Evolutionary conservation across 2,329 filamentous ascomycete genomes (phyloP), one percentile per base, ranked within the genome.

Genomic region (Bipolaris sorokiniana): DNA sequence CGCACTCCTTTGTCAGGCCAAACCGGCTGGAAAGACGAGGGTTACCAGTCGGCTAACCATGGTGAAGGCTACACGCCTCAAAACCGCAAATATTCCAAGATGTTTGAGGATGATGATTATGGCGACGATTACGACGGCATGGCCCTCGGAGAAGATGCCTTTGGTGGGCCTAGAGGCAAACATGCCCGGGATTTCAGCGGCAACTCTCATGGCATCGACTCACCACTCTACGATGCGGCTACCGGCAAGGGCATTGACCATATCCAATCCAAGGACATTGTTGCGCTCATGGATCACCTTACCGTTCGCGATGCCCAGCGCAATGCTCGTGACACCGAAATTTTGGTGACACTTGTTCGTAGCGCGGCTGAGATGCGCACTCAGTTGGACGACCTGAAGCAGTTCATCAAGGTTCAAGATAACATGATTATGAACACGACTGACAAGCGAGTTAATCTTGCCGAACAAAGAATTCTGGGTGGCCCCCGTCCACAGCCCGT

Each of bases 281-380:
- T 99, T 62, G 92, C 94, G 22, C 81, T 99, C 59, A 99, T 99
- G 95, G 94, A 99, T 73, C 95, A 99, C 77, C 88, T 99, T 61
- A 98, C 96, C 74, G 95, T 98, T 62, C 90, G 95, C 34, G 95
- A 99, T 79, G 95, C 94, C 38, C 94, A 98, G 78, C 89, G 95
- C 58, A 98, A 95, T 77, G 95, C 95, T 44, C 87, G 95, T 42
- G 95, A 99, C 70, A 98, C 95, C 0, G 95, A 99, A 77, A 97
- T 99, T 53, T 82, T 99, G 16, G 91, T 97, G 45, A 94, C 95
- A 0, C 86, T 99, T 31, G 95, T 99, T 59, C 89, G 94, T 58
- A 93, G 92, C 52, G 94, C 95, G 3, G 89, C 95, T 11, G 95
- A 99, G 78, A 98, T 98, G 93, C 91, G 94, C 63, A 96, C 91